These are phyloP conservation scores for Pachysandra terminalis DNA, from an alignment of 164 flowering plant species.

Conservation along the genomic window DNA sequence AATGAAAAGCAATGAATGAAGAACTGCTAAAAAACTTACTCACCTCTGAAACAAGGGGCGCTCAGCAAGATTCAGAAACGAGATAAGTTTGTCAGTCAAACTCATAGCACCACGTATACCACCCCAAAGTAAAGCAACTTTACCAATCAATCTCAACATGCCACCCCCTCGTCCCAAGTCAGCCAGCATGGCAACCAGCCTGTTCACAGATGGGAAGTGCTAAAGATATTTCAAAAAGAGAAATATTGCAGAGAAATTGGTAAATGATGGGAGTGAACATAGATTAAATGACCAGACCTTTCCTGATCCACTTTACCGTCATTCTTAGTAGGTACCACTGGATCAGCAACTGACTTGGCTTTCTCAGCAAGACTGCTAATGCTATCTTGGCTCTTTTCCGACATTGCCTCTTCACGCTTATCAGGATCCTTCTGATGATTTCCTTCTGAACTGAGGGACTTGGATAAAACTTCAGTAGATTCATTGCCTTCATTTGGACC, in stretches of 20 bases:
- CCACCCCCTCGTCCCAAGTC: constrained; percentile 92
- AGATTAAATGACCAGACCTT: constrained; percentile 41
- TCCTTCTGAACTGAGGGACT: constrained; percentile 24
- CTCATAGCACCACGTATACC: constrained; percentile 98
- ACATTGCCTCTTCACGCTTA: constrained; percentile 29
- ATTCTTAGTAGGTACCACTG: constrained; percentile 87
- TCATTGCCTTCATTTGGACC: constrained; percentile 14
- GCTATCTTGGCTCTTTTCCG: constrained; percentile 41
- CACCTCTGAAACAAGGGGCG: constrained; percentile 86
- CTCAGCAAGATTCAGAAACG: constrained; percentile 72
- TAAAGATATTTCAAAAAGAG: neutral
- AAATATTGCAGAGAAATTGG: neutral
- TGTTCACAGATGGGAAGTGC: constrained; percentile 24
- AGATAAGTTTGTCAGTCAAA: constrained; percentile 77
- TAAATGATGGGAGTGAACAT: neutral
- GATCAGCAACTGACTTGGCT: constrained; percentile 97
- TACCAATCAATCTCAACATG: constrained; percentile 68
- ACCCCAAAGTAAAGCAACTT: constrained; percentile 94
- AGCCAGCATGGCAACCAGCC: constrained; percentile 83
- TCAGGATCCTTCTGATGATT: constrained; percentile 28
- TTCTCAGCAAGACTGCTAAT: constrained; percentile 90
- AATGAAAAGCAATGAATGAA: neutral
- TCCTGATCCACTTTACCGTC: constrained; percentile 95
- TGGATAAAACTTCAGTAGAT: constrained; percentile 32
- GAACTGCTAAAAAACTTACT: constrained; percentile 1